These are phyloP conservation scores for Mucor velutinosus DNA, from an alignment of 371 early-diverging fungal genomes.

Conservation along the genomic window DNA sequence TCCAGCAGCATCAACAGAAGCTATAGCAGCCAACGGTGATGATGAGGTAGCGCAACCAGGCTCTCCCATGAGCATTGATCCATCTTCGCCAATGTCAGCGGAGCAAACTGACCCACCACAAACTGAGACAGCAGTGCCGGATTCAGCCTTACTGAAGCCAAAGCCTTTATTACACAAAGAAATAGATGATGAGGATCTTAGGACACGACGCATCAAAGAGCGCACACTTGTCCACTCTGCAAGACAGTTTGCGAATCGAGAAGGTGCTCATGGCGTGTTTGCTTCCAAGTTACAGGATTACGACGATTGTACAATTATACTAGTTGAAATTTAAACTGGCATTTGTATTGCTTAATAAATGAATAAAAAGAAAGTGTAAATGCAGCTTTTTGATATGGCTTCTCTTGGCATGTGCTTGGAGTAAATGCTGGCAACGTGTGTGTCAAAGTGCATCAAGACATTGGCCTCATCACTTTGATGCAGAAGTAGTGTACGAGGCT, in stretches of 20 bases:
- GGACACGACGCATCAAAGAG: constrained; percentile 39
- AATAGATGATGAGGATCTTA: constrained; percentile 33
- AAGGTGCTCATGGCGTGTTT: constrained; percentile 50
- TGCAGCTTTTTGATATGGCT: background rate
- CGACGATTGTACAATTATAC: constrained; percentile 56
- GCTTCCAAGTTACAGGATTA: constrained; percentile 55
- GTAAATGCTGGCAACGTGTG: no score
- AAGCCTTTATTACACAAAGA: constrained; percentile 38
- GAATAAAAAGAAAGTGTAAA: background rate
- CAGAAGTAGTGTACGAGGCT: no score
- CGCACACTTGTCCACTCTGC: constrained; percentile 44
- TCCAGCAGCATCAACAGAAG: background rate
- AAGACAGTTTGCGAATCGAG: constrained; percentile 52
- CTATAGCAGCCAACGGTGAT: background rate
- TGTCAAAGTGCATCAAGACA: no score
- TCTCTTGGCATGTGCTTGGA: no score
- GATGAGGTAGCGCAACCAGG: background rate
- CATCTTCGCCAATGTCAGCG: background rate
- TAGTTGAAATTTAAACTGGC: constrained; percentile 44
- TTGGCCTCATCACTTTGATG: no score
- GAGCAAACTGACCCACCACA: background rate
- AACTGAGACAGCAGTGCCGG: background rate
- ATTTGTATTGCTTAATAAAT: background rate
- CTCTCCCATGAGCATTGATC: background rate
- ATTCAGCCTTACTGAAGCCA: constrained; percentile 15